Evolutionary conservation across 1,284 basidiomycete species (phyloP), one percentile per base, ranked within the genome.

Genomic region (Phylloporus sp.): DNA sequence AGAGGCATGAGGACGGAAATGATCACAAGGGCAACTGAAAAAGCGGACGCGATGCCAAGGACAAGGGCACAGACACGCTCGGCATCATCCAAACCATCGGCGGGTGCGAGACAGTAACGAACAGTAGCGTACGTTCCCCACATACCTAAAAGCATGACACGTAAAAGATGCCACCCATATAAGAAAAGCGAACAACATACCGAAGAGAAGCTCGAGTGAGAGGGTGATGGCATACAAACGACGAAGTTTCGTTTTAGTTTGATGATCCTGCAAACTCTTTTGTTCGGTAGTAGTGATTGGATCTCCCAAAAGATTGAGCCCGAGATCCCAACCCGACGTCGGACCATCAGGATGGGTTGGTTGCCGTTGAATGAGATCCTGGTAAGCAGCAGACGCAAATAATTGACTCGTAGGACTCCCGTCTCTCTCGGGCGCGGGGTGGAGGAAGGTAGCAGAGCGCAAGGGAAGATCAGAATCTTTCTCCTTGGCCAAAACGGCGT

Each of bases 51-150:
- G 39, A 84, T 82, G 8, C 89, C 90, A 18, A 95, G 81, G 2
- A 80, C 80, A 20, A 92, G 76, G 6, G 85, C 74, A 29, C 79
- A 74, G 2, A 75, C 70, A 67, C 82, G 81, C 49, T 83, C 80
- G 3, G 76, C 62, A 69, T 81, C 81, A 20, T 74, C 70, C 7
- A 75, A 73, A 69, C 81, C 81, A 40, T 76, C 70, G 2, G 74
- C 76, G 66, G 82, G 86, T 15, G 87, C 86, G 17, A 90, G 66
- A 70, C 83, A 87, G 72, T 91, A 92, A 55, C 89, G 86, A 58
- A 85, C 73, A 13, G 83, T 80, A 66, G 82, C 87, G 72, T 89
- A 91, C 6, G 79, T 71, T 28, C 84, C 81, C 87, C 89, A 92
- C 39, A 72, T 71, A 66, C 76, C 88, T 90, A 22, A 3, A 18